Percentiles rank a stretch among this genome's conserved stretches.
Conservation (phyloP, 805 yeast genomes). For the Ogataea paradorogensis region DNA sequence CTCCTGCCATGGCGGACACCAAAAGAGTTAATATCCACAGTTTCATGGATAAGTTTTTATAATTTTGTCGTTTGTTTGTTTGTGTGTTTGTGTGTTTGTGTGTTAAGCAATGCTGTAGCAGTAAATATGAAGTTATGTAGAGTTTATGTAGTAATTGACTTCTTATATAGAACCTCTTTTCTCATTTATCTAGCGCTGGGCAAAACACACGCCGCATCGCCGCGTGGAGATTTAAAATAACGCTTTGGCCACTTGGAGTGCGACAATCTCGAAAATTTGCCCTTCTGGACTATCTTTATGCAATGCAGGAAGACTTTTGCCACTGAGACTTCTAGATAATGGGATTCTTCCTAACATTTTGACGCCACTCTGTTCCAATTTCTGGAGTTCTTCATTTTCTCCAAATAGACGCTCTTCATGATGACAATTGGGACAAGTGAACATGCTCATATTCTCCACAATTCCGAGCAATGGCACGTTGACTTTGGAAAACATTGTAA, state of each 20-base stretch:
- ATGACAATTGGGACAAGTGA: slow-evolving; percentile 69
- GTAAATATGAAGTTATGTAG: neutral
- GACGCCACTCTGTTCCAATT: slow-evolving; percentile 45
- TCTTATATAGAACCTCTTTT: slow-evolving; percentile 3
- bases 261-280: slow-evolving; percentile 47
- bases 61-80: neutral
- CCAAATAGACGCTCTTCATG: slow-evolving; percentile 79
- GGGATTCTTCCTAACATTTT: slow-evolving; percentile 67
- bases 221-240: slow-evolving; percentile 13
- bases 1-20: slow-evolving; percentile 10
- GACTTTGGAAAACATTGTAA: slow-evolving; percentile 72
- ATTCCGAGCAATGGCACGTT: slow-evolving; percentile 69
- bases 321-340: slow-evolving; percentile 58
- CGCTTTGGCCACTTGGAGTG: slow-evolving; percentile 34
- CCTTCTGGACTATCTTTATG: slow-evolving; percentile 36
- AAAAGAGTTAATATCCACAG: slow-evolving; percentile 12
- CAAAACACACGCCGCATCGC: slow-evolving; percentile 8
- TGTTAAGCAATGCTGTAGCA: slow-evolving; percentile 10
- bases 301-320: slow-evolving; percentile 61
- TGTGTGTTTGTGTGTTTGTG: slow-evolving; percentile 6
- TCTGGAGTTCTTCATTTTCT: slow-evolving; percentile 51
- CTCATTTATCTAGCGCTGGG: slow-evolving; percentile 8
- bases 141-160: slow-evolving; percentile 2
- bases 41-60: slow-evolving; percentile 13
- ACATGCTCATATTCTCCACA: slow-evolving; percentile 81